phyloP scores from a whole-genome alignment of 164 flowering plant species.

The Chimonanthus praecox region DNA sequence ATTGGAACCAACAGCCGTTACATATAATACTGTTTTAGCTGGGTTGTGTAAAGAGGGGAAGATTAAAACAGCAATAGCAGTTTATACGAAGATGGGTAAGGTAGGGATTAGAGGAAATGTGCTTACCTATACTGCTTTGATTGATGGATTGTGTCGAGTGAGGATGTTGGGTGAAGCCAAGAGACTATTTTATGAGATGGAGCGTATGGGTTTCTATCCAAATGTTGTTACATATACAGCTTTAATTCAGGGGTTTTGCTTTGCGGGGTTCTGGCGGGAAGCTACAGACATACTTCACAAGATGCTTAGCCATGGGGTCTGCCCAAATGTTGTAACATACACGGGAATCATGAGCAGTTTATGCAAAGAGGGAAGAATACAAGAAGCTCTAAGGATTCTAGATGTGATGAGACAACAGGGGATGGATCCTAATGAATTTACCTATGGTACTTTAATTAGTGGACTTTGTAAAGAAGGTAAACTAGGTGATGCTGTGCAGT shows the following conservation, averaged over 20 bases:
- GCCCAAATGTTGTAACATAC: slow-evolving; percentile 18
- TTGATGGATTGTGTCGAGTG: slow-evolving; percentile 24
- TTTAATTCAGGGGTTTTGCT: slow-evolving; percentile 26
- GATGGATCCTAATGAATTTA: slow-evolving; percentile 14
- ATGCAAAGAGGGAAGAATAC: slow-evolving; percentile 16
- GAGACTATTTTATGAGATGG: slow-evolving; percentile 20
- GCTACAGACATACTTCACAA: slow-evolving; percentile 17
- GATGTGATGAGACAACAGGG: slow-evolving; percentile 18
- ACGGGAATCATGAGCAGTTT: slow-evolving; percentile 14
- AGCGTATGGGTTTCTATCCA: slow-evolving; percentile 13
- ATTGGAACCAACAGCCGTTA: slow-evolving; percentile 1
- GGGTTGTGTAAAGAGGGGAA: slow-evolving; percentile 20
- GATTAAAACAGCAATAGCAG: slow-evolving; percentile 5
- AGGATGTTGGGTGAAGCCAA: slow-evolving; percentile 14
- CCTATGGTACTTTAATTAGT: slow-evolving; percentile 20
- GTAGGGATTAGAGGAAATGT: slow-evolving; percentile 15
- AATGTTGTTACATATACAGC: slow-evolving; percentile 21
- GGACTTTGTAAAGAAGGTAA: slow-evolving; percentile 22
- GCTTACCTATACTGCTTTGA: slow-evolving; percentile 17
- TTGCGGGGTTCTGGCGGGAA: slow-evolving; percentile 16
- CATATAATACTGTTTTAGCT: slow-evolving; percentile 17
- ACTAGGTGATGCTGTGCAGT: slow-evolving; percentile 14
- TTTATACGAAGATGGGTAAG: slow-evolving; percentile 16
- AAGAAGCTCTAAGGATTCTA: slow-evolving; percentile 17
- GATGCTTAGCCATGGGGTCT: slow-evolving; percentile 18